Evolutionary conservation across 2,329 filamentous ascomycete genomes (phyloP), one percentile per base, ranked within the genome.

Genomic region (Xylariales sp.): DNA sequence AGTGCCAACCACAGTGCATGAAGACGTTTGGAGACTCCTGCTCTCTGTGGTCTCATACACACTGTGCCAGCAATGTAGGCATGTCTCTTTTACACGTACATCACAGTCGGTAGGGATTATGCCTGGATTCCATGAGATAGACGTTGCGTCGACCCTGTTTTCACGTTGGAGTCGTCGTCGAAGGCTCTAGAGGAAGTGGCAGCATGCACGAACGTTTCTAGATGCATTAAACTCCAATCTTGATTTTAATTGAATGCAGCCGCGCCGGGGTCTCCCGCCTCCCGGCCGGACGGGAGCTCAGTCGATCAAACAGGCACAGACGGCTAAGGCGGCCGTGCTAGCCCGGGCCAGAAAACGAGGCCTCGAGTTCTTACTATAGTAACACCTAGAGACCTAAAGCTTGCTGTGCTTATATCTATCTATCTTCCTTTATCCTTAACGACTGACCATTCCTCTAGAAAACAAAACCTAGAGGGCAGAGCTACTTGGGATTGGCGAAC

Each of bases 271-370:
- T 30, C 41, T 55, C 62, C 56, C 34, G 55, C 49, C 55, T 49
- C 50, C 62, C 50, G 36, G 45, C 18, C 55, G n/a, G 49, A 18
- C 63, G 63, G 64, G 45, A 62, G 64, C 46, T 53, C 36, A 50
- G 65, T 59, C 60, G 65, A 67, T 67, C 65, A 67, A 67, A 67
- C 65, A 50, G 59, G 65, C 59, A 64, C 65, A 36, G 55, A 60
- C 65, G 34, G 53, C 36, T 62, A 30, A 32, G 36, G 43, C 48
- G 41, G 53, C 53, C 64, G 32, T 41, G 45, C 39, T 23, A 53
- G 41, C 9, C 39, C 14, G 10, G 39, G 10, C 39, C 41, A 14
- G 9, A 32, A 46, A 18, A 14, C 23, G n/a, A 59, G 18, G 18
- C 41, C 28, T 52, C 12, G 10, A 48, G 36, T 23, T 50, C 32